Percentiles rank a stretch among this genome's conserved stretches.
phyloP scores from a whole-genome alignment of 1,139 yeast genomes.

The Hyphopichia burtonii region DNA sequence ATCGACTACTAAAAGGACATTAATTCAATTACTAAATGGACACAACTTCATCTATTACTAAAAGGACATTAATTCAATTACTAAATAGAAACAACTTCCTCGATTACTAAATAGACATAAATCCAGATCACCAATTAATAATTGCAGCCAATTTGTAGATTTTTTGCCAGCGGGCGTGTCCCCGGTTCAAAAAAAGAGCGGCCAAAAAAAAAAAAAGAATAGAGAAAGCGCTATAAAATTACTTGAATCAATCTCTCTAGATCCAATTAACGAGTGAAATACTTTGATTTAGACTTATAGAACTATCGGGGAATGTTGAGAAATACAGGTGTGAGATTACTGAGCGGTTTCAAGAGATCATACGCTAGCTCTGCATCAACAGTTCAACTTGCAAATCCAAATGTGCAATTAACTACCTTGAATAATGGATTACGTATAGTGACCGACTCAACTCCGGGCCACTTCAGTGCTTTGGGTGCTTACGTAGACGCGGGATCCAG shows the following conservation, averaged over 20 bases:
- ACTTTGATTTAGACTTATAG: neutral
- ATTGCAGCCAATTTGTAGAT: neutral
- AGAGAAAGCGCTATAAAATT: neutral
- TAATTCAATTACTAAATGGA: no score
- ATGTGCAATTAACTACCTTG: conserved; percentile 51
- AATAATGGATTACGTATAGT: conserved; percentile 80
- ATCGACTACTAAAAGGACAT: conserved; percentile 18
- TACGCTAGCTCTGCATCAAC: conserved; percentile 4
- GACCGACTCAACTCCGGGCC: conserved; percentile 85
- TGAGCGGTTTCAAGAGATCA: neutral
- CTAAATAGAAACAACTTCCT: no score
- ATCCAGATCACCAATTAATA: neutral
- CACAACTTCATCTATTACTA: conserved; percentile 38
- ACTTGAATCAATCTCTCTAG: no score
- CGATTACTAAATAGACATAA: conserved; percentile 14
- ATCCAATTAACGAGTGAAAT: no score
- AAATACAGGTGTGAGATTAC: neutral
- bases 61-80: no score
- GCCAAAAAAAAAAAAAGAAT: neutral
- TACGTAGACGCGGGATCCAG: conserved; percentile 91
- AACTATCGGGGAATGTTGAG: neutral
- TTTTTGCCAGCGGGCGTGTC: neutral
- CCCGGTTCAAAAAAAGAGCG: neutral
- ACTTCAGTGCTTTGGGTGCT: conserved; percentile 87
- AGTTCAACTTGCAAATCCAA: conserved; percentile 19